These are phyloP conservation scores for Cyclostephanos invisitatus DNA, from an alignment of 108 stramenopile species.

Conservation along the genomic window DNA sequence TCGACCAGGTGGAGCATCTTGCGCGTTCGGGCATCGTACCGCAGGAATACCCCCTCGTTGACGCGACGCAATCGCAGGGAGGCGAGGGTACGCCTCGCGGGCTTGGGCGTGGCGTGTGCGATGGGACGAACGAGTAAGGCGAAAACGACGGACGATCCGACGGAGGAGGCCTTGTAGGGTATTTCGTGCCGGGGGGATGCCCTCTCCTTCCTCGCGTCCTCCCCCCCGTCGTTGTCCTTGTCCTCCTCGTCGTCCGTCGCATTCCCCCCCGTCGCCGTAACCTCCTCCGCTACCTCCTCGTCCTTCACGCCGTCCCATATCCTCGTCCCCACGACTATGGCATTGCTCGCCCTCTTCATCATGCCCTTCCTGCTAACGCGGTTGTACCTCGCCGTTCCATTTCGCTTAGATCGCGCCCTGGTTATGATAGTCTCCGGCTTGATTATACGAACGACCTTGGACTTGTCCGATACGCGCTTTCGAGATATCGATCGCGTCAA, in stretches of 20 bases:
- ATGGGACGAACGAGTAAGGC: slow-evolving; percentile 75
- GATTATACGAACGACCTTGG: slow-evolving; percentile 54
- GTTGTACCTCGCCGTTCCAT: slow-evolving; percentile 64
- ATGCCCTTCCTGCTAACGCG: slow-evolving; percentile 85
- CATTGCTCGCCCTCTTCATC: slow-evolving; percentile 80
- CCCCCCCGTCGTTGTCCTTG: slow-evolving; percentile 26
- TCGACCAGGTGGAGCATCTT: slow-evolving; percentile 82
- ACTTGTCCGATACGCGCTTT: slow-evolving; percentile 32
- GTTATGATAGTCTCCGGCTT: slow-evolving; percentile 75
- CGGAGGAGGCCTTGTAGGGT: slow-evolving; percentile 75
- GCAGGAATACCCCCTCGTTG: slow-evolving; percentile 79
- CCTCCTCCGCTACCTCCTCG: slow-evolving; percentile 9
- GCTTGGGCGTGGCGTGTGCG: slow-evolving; percentile 44
- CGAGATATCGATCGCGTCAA: slow-evolving; percentile 41
- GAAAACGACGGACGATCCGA: slow-evolving; percentile 74
- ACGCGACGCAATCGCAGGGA: slow-evolving; percentile 60
- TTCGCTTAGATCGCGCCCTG: slow-evolving; percentile 32
- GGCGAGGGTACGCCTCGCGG: slow-evolving; percentile 56
- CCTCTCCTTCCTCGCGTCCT: slow-evolving; percentile 8
- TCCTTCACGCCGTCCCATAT: slow-evolving; percentile 42
- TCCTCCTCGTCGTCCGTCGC: slow-evolving; percentile 17
- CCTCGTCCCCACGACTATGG: slow-evolving; percentile 55
- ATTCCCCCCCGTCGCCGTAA: background rate
- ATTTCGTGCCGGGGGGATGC: slow-evolving; percentile 29
- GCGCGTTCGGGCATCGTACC: slow-evolving; percentile 56